Conservation (phyloP, 257 asterid species). For the Solanum corneliomulleri region DNA sequence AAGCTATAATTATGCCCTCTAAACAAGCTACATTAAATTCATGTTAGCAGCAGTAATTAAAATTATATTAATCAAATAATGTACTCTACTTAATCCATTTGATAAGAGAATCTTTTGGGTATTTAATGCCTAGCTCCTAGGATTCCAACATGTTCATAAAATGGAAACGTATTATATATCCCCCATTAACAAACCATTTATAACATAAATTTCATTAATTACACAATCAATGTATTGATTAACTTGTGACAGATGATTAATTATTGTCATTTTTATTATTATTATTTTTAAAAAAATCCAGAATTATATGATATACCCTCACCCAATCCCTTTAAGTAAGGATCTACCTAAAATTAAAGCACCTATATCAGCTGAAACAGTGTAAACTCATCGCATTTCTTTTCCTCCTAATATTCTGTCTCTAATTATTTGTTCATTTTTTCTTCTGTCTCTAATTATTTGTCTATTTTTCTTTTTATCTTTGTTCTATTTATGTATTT, state of each 20-base stretch:
- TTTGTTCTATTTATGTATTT: no score
- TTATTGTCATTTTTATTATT: neutral
- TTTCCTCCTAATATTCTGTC: no score
- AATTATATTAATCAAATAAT: neutral
- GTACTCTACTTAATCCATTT: neutral
- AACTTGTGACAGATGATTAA: no score
- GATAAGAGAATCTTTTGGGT: slow-evolving; percentile 26
- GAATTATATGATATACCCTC: neutral
- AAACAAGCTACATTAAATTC: neutral
- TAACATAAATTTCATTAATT: neutral
- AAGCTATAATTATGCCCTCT: no score
- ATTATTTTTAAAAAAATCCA: no score
- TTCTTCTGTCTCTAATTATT: no score
- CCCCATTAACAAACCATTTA: no score
- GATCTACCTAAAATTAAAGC: neutral
- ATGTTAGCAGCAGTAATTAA: neutral
- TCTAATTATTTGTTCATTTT: no score
- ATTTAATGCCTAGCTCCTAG: slow-evolving; percentile 30
- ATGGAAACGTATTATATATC: slow-evolving; percentile 13
- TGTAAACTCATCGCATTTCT: neutral
- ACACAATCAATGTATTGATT: neutral
- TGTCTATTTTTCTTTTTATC: no score
- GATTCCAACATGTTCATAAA: slow-evolving; percentile 53
- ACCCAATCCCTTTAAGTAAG: neutral
- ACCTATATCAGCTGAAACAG: neutral